A percentile compares a stretch with the other conserved stretches of the same genome.
Conservation (phyloP, 495 filamentous ascomycete genomes). For the Penicillium canescens region DNA sequence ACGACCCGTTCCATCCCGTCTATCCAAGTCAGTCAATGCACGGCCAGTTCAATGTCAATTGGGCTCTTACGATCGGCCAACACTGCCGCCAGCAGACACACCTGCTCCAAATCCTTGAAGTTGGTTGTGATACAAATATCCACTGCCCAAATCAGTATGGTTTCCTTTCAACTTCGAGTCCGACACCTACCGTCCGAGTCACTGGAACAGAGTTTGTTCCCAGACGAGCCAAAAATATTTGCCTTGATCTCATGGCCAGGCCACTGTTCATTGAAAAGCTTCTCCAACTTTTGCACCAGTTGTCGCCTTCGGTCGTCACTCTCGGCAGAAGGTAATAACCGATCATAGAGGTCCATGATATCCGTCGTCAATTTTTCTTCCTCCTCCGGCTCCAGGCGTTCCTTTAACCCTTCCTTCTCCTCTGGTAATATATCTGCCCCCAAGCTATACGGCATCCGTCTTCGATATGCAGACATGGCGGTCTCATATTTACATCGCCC, state of each 20-base stretch:
- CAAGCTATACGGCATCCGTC: slow-evolving; percentile 91
- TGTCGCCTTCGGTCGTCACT: slow-evolving; percentile 72
- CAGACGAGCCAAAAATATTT: slow-evolving; percentile 94
- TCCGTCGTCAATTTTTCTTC: slow-evolving; percentile 76
- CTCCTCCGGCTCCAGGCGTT: slow-evolving; percentile 68
- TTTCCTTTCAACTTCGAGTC: background rate
- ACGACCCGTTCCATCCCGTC: slow-evolving; percentile 96
- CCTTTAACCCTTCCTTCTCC: slow-evolving; percentile 63
- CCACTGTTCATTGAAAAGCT: slow-evolving; percentile 85
- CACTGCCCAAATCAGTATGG: slow-evolving; percentile 55
- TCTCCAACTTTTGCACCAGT: slow-evolving; percentile 83
- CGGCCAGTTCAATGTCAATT: background rate
- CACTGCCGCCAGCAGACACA: slow-evolving; percentile 83
- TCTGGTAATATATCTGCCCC: slow-evolving; percentile 72
- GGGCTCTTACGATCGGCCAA: slow-evolving; percentile 73
- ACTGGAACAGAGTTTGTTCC: slow-evolving; percentile 91
- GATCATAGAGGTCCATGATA: slow-evolving; percentile 80
- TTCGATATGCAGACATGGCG: slow-evolving; percentile 65
- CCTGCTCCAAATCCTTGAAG: slow-evolving; percentile 78
- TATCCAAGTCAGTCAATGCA: slow-evolving; percentile 31
- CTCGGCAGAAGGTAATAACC: slow-evolving; percentile 77
- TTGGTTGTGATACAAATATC: slow-evolving; percentile 96
- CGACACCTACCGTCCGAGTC: slow-evolving; percentile 84
- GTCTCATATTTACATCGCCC: slow-evolving; percentile 82
- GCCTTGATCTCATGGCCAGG: slow-evolving; percentile 87